phyloP scores from a whole-genome alignment of 1,284 basidiomycete species.

The Cryptococcus deneoformans region DNA sequence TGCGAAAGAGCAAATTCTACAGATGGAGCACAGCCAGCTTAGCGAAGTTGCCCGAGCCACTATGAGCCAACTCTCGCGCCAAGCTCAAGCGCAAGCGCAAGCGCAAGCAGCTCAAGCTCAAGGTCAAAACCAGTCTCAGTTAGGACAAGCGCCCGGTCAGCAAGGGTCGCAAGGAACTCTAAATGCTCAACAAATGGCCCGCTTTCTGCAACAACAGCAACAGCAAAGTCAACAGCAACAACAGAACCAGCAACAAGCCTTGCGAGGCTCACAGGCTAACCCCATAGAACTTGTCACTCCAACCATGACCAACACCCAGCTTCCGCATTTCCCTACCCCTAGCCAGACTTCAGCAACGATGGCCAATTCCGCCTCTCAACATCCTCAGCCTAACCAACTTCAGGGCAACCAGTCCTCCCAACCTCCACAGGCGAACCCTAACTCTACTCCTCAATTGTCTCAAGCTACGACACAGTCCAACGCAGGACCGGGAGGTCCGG shows the following conservation, averaged over 20 bases:
- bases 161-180: neutral
- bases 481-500: neutral
- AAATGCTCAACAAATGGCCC: neutral
- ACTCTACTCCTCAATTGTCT: conserved; percentile 10
- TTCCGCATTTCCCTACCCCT: conserved; percentile 12
- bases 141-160: neutral
- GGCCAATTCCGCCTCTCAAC: too few relatives aligned
- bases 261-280: conserved; percentile 14
- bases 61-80: neutral
- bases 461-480: conserved; percentile 2
- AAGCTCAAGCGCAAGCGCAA: neutral
- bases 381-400: neutral
- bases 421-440: neutral
- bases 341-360: too few relatives aligned
- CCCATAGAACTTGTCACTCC: conserved; percentile 18
- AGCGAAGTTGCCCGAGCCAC: conserved; percentile 8
- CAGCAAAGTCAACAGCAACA: neutral
- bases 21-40: conserved; percentile 8
- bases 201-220: neutral
- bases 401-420: too few relatives aligned
- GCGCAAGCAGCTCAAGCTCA: conserved; percentile 4
- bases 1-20: conserved; percentile 3
- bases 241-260: conserved; percentile 1
- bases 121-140: neutral
- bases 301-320: conserved; percentile 8